A percentile compares a stretch with the other conserved stretches of the same genome.
These are phyloP conservation scores for Nicotiana attenuata DNA, from an alignment of 257 asterid species.

Conservation along the genomic window DNA sequence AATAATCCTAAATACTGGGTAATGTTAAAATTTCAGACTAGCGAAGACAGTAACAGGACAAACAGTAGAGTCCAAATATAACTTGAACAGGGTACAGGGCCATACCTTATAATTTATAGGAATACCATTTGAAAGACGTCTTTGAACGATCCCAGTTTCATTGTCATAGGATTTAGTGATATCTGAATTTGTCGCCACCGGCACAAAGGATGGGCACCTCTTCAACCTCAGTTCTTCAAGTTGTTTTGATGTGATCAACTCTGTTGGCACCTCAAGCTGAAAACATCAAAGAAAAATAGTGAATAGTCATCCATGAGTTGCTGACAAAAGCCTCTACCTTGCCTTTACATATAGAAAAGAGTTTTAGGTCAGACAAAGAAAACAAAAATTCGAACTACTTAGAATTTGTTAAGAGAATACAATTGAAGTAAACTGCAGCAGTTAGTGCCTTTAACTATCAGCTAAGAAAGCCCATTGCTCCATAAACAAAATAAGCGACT, in stretches of 20 bases:
- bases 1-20: neutral
- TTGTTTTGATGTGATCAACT: constrained; percentile 61
- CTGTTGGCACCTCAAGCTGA: constrained; percentile 98
- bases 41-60: neutral
- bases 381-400: neutral
- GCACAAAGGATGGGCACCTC: constrained; percentile 58
- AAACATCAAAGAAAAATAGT: constrained; percentile 20
- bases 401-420: neutral
- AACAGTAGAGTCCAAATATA: neutral
- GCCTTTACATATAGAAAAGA: neutral
- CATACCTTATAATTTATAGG: constrained; percentile 88
- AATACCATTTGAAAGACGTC: constrained; percentile 96
- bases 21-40: neutral
- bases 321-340: neutral
- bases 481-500: neutral
- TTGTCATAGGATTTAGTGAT: constrained; percentile 55
- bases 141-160: constrained; percentile 83
- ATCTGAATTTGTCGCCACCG: constrained; percentile 49
- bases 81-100: neutral
- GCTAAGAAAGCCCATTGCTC: neutral
- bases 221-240: constrained; percentile 56
- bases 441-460: neutral
- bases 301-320: neutral
- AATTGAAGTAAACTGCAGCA: neutral
- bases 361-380: constrained; percentile 3